A percentile compares a stretch with the other conserved stretches of the same genome.
phyloP scores from a whole-genome alignment of 108 stramenopile genomes.

The Skeletonema marinoi region DNA sequence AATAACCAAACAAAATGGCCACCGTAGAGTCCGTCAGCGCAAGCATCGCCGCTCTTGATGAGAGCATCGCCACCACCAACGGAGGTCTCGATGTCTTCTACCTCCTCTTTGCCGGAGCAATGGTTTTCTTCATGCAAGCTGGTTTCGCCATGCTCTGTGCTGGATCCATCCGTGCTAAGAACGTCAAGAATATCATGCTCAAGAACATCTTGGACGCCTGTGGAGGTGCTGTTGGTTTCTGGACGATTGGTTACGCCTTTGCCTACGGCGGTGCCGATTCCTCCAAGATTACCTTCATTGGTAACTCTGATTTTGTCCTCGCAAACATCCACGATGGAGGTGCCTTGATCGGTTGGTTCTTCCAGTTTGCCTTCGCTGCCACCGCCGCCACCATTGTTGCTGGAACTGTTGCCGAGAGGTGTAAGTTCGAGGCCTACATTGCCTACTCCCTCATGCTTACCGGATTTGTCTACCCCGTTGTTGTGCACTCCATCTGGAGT shows the following conservation, averaged over 20 bases:
- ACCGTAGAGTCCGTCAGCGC: neutral
- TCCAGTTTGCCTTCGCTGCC: conserved; percentile 83
- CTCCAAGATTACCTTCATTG: conserved; percentile 34
- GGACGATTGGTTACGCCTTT: conserved; percentile 62
- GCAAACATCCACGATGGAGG: neutral
- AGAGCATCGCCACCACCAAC: neutral
- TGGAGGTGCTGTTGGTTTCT: conserved; percentile 61
- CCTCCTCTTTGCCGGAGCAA: conserved; percentile 35
- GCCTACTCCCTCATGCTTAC: conserved; percentile 53
- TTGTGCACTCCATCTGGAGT: no score
- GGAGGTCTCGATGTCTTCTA: conserved; percentile 35
- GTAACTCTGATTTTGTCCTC: conserved; percentile 42
- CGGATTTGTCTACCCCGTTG: no score
- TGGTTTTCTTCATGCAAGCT: conserved; percentile 74
- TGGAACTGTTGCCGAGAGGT: conserved; percentile 73
- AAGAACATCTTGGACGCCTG: conserved; percentile 69
- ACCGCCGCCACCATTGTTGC: conserved; percentile 69
- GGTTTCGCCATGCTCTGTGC: conserved; percentile 88
- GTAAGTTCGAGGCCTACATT: conserved; percentile 80
- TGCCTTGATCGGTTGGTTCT: conserved; percentile 74
- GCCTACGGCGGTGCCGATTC: conserved; percentile 44
- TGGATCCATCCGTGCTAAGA: conserved; percentile 63
- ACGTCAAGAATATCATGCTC: conserved; percentile 63
- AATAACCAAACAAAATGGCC: neutral
- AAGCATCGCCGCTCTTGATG: neutral